phyloP scores from a whole-genome alignment of 768 basidiomycete genomes.

The Tylopilus felleus region DNA sequence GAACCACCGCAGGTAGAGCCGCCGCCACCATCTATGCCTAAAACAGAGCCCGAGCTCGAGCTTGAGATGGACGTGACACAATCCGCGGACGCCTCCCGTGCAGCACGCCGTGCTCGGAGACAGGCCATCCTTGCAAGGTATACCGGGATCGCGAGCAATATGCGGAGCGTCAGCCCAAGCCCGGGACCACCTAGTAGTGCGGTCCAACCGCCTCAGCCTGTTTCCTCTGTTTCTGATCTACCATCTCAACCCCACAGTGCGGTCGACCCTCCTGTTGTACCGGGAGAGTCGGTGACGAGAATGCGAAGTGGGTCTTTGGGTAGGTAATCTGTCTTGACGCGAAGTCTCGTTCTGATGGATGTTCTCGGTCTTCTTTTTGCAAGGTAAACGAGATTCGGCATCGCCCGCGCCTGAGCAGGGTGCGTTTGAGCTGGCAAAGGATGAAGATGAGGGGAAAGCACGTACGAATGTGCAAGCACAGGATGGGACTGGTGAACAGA shows the following conservation, averaged over 20 bases:
- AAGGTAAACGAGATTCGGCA: slow-evolving; percentile 51
- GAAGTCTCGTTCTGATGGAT: not conserved
- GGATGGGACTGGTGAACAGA: slow-evolving; percentile 56
- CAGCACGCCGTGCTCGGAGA: slow-evolving; percentile 63
- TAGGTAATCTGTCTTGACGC: slow-evolving; percentile 7
- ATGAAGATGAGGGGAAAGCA: slow-evolving; percentile 47
- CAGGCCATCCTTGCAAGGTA: slow-evolving; percentile 82
- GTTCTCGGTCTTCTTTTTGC: not conserved
- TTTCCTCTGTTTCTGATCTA: slow-evolving; percentile 60
- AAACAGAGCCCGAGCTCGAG: slow-evolving; percentile 42
- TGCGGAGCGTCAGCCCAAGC: slow-evolving; percentile 49
- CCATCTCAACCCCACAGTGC: slow-evolving; percentile 53
- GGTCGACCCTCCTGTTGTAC: slow-evolving; percentile 32
- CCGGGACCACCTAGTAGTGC: slow-evolving; percentile 70
- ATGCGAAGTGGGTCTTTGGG: slow-evolving; percentile 22
- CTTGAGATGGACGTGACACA: slow-evolving; percentile 51
- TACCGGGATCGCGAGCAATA: slow-evolving; percentile 42
- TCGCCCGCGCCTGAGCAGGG: slow-evolving; percentile 58
- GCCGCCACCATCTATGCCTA: slow-evolving; percentile 14
- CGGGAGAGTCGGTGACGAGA: slow-evolving; percentile 7
- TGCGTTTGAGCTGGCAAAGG: slow-evolving; percentile 68
- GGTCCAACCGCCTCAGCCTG: slow-evolving; percentile 64
- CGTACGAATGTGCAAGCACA: slow-evolving; percentile 45
- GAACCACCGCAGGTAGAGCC: slow-evolving; percentile 21
- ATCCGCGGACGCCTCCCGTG: slow-evolving; percentile 62